A percentile compares a stretch with the other conserved stretches of the same genome.
phyloP scores from a whole-genome alignment of 1,284 basidiomycete species.

The Puccinia novopanici region DNA sequence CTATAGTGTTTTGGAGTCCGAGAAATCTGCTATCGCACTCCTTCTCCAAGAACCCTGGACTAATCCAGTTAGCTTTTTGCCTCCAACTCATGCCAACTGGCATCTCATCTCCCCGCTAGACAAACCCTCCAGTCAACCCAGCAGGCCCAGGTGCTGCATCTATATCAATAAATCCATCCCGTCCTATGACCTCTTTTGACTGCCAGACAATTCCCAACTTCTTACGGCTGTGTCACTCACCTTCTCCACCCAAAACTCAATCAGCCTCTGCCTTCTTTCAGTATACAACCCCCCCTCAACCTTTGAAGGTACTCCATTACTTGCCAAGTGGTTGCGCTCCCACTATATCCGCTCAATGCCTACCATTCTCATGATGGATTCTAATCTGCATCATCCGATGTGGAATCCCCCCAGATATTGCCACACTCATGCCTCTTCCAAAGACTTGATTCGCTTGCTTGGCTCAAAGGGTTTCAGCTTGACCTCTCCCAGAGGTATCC shows the following conservation, averaged over 20 bases:
- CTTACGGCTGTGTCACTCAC: neutral
- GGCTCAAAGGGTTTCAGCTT: neutral
- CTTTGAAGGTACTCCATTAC: too few relatives aligned
- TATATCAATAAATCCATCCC: conserved; percentile 25
- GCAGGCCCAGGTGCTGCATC: conserved; percentile 3
- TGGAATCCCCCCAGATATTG: conserved; percentile 5
- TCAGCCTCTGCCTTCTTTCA: neutral
- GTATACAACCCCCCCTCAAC: conserved; percentile 19
- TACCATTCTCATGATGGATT: conserved; percentile 17
- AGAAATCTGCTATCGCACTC: neutral
- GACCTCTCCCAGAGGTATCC: neutral
- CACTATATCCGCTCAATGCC: neutral
- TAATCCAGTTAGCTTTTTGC: neutral
- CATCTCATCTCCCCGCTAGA: neutral
- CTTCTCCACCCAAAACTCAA: neutral
- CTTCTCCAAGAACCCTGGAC: conserved; percentile 16
- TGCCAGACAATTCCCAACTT: neutral
- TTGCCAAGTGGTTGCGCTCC: neutral
- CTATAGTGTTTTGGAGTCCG: neutral
- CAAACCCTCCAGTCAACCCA: too few relatives aligned
- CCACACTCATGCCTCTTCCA: neutral
- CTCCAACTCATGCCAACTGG: conserved; percentile 9
- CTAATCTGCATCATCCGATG: too few relatives aligned
- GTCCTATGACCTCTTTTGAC: neutral
- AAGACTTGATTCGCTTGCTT: neutral